Evolutionary conservation across 108 stramenopile species (phyloP), one percentile per base, ranked within the genome.

Genomic region (Mediolabrus comicus): DNA sequence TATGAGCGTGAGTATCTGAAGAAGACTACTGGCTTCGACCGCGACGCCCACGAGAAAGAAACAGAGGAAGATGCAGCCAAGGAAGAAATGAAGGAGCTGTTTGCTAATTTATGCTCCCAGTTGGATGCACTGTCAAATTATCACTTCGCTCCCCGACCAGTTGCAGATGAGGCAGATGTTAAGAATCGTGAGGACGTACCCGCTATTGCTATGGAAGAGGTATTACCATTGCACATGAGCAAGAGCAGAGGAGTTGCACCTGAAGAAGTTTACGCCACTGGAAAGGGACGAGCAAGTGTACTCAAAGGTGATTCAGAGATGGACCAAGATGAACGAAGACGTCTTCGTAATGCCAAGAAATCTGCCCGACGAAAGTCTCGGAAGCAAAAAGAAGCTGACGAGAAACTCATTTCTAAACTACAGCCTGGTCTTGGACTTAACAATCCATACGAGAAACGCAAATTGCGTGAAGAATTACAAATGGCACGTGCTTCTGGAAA

Each of bases 151-250:
- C 98, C 98, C 3, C 83, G 96, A 36, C 94, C 97, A 5, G 80
- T 94, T 62, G 84, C 89, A 3, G 91, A 95, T 10, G 97, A 97
- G 72, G 94, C 93, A 5, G 95, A 92, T 59, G 89, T 96, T 6
- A 63, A 82, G 36, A 57, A 87, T n/a, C 69, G 80, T 34, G 80
- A 81, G 27, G 77, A 80, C 56, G 84, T 87, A 0, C 94, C 95
- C 14, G 96, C 98, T 6, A 98, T 98, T 66, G 96, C 96, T 6
- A 97, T 98, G 97, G 98, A 98, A 67, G 98, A 98, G 74, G 97
- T 95, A 1, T 41, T 98, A 69, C 98, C 98, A 7, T 61, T 97
- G 35, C 87, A 95, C 69, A 96, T 97, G 38, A 94, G 90, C 36
- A 83, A 86, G 63, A 96, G 92, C 49, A 83, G 92, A 17, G 92